Evolutionary conservation across 441 rosid species (phyloP).

Genomic region (Gossypium schwendimanii): DNA sequence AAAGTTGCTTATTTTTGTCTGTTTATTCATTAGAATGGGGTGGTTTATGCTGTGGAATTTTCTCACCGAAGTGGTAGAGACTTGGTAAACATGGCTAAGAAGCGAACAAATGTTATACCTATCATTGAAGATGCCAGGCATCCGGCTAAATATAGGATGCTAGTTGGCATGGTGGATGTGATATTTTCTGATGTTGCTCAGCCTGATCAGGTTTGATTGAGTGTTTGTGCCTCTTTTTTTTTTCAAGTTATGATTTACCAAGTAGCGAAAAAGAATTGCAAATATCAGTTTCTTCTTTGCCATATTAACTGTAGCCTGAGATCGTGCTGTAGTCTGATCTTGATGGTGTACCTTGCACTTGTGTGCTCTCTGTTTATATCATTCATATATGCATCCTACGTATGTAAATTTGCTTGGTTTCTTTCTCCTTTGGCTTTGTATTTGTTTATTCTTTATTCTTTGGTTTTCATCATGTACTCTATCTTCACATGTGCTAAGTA

Average conservation of each 20-base stretch:
- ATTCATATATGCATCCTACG: background rate
- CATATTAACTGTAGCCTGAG: background rate
- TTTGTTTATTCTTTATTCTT: background rate
- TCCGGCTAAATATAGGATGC: slow-evolving; percentile 83
- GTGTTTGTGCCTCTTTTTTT: background rate
- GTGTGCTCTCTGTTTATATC: background rate
- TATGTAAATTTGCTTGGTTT: background rate
- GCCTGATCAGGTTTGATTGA: slow-evolving; percentile 74
- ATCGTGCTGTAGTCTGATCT: background rate
- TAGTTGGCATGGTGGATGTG: slow-evolving; percentile 95
- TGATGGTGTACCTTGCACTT: background rate
- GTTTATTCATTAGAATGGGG: slow-evolving; percentile 41
- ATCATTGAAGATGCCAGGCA: slow-evolving; percentile 92
- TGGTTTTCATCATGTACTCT: too few relatives aligned
- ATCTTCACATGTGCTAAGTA: too few relatives aligned
- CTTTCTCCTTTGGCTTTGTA: background rate
- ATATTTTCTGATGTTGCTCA: slow-evolving; percentile 96
- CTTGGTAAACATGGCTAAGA: slow-evolving; percentile 93
- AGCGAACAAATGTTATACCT: slow-evolving; percentile 74
- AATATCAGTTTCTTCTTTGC: background rate
- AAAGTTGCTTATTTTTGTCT: slow-evolving; percentile 7
- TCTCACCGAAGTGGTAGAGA: slow-evolving; percentile 94
- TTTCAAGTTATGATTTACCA: too few relatives aligned
- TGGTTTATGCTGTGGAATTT: slow-evolving; percentile 86
- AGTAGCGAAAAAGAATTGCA: too few relatives aligned